Base-by-base conservation (phyloP, 257 asterid species). In the Jaltomata sinuosa region DNA sequence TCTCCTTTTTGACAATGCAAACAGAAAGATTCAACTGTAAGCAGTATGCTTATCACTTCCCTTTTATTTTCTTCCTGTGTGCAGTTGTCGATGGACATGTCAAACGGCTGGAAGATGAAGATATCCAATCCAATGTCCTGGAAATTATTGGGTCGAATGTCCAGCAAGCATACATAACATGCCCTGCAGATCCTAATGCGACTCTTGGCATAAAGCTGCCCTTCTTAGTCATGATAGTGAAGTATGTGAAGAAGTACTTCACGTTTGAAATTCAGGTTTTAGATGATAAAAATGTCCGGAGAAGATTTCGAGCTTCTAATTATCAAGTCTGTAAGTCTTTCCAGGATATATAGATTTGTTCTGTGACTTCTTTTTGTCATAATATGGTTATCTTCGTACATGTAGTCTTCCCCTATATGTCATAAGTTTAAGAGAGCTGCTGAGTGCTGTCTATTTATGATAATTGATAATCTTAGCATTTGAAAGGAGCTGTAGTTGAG, bases 201-300 rank as follows among this genome's bases (percentile, higher is more conserved):
- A 96, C 98, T 8, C 98, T 94, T 84, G 99, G 99, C 53, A 96
- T 96, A 91, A 94, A 96, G 94, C 94, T 96, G 53, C 96, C 99
- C 3, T 94, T 93, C 92, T 85, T 96, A 55, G 99, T 94, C 87
- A 87, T 94, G 94, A 93, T 96, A 87, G 96, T 92, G 86, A 96
- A 94, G 85, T 94, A 92, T 82, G 82, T 91, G 91, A 96, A 90
- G 93, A 96, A 92, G 94, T 96, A 89, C 94, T 96, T 93, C 94
- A 92, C 98, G 0, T 94, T 96, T 83, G 99, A 96, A 92, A 93
- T 96, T 84, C 99, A 96, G 88, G 97, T 96, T 92, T 93, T 96
- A 93, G 99, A 96, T 90, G 99, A 96, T 88, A 96, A 96, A 89
- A 96, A 94, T 83, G 99, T 96, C 87, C 94, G 99, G 82, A 87